These are phyloP conservation scores for Pharnaceum exiguum DNA, from an alignment of 148 eudicot genomes.

Conservation along the genomic window DNA sequence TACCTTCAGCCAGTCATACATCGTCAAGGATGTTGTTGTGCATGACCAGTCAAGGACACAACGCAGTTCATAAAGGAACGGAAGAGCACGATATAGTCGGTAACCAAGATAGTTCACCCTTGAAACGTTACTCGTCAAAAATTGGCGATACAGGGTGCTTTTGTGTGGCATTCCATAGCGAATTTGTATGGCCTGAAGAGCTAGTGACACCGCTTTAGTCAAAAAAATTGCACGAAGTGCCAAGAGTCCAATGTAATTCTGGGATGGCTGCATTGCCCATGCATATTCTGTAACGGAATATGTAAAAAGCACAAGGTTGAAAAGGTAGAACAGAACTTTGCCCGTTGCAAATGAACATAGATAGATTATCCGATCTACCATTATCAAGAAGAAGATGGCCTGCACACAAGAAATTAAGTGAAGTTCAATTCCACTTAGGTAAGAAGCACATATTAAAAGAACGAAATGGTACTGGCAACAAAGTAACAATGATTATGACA, in stretches of 20 bases:
- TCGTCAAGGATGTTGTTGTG: slow-evolving; percentile 92
- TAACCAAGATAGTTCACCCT: slow-evolving; percentile 81
- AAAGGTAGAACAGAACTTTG: slow-evolving; percentile 84
- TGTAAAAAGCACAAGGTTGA: slow-evolving; percentile 82
- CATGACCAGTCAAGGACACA: slow-evolving; percentile 99
- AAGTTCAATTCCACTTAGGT: not conserved
- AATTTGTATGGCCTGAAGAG: slow-evolving; percentile 96
- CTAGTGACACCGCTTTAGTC: slow-evolving; percentile 87
- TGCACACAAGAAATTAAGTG: slow-evolving; percentile 40
- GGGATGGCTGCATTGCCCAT: slow-evolving; percentile 79
- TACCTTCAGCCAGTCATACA: slow-evolving; percentile 99
- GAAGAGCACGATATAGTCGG: slow-evolving; percentile 90
- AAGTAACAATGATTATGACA: too few species aligned
- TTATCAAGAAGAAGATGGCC: slow-evolving; percentile 95
- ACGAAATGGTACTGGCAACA: not conserved
- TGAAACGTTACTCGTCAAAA: slow-evolving; percentile 82
- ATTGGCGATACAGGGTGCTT: slow-evolving; percentile 94
- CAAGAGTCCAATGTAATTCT: slow-evolving; percentile 62
- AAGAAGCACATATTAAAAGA: not conserved
- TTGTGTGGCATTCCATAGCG: slow-evolving; percentile 93
- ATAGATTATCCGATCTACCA: slow-evolving; percentile 92
- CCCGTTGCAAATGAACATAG: slow-evolving; percentile 92
- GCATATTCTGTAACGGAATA: slow-evolving; percentile 85
- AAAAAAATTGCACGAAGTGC: slow-evolving; percentile 88
- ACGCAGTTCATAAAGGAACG: slow-evolving; percentile 91